Evolutionary conservation across 2,329 filamentous ascomycete species (phyloP).

Genomic region (Onygenales sp.): DNA sequence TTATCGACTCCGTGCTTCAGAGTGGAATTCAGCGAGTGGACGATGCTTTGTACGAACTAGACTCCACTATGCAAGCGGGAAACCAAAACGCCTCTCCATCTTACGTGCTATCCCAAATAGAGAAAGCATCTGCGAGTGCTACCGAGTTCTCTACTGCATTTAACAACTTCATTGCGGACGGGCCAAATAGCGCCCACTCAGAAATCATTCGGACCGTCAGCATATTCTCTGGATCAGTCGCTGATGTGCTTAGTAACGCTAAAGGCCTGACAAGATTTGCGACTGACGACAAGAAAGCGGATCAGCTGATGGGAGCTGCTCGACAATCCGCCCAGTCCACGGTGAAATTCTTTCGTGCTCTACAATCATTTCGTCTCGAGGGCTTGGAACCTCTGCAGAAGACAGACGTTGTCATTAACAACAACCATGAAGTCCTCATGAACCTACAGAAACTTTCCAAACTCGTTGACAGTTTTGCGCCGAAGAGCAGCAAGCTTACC

Average conservation of each 20-base stretch:
- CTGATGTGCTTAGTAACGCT: constrained; percentile 90
- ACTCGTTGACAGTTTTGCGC: constrained; percentile 82
- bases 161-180: constrained; percentile 97
- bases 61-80: constrained; percentile 95
- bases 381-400: constrained; percentile 84
- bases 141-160: constrained; percentile 98
- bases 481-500: constrained; percentile 71
- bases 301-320: constrained; percentile 72
- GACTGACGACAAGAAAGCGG: constrained; percentile 89
- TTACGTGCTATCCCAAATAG: constrained; percentile 91
- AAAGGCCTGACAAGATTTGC: constrained; percentile 91
- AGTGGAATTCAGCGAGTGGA: constrained; percentile 89
- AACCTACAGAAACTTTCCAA: constrained; percentile 91
- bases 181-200: constrained; percentile 77
- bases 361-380: constrained; percentile 89
- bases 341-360: constrained; percentile 86
- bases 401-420: constrained; percentile 94
- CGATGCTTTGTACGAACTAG: constrained; percentile 91
- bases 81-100: constrained; percentile 95
- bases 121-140: constrained; percentile 87
- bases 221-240: constrained; percentile 78
- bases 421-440: constrained; percentile 91
- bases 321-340: constrained; percentile 77
- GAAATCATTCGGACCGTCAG: constrained; percentile 91
- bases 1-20: constrained; percentile 93